A percentile compares a stretch with the other conserved stretches of the same genome.
phyloP scores from a whole-genome alignment of 495 filamentous ascomycete genomes.

The Xylaria scruposa region DNA sequence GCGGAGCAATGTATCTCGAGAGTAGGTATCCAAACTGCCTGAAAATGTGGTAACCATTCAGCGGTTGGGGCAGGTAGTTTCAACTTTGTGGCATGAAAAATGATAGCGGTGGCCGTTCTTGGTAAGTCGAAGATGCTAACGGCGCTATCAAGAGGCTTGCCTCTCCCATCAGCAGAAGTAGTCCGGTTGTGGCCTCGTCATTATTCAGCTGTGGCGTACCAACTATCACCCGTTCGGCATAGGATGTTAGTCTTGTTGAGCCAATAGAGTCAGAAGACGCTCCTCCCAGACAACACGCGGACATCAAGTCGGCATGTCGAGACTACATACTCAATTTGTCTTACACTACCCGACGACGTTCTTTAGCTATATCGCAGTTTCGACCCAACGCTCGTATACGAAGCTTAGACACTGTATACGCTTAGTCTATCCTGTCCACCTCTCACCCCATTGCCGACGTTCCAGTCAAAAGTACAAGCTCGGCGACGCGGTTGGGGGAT shows the following conservation, averaged over 20 bases:
- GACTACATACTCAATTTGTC: slow-evolving; percentile 1
- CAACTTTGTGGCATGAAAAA: slow-evolving; percentile 11
- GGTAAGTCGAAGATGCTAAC: background rate
- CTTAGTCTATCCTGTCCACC: background rate
- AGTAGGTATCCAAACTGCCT: slow-evolving; percentile 3
- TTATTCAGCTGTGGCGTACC: slow-evolving; percentile 52
- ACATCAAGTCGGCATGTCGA: slow-evolving; percentile 20
- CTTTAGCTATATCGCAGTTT: background rate
- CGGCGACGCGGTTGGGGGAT: slow-evolving; percentile 16
- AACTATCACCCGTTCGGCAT: slow-evolving; percentile 32
- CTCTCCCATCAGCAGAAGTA: slow-evolving; percentile 28
- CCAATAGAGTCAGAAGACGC: slow-evolving; percentile 15
- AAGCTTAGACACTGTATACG: background rate
- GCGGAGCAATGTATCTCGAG: slow-evolving; percentile 3
- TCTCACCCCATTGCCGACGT: background rate
- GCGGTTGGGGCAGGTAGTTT: slow-evolving; percentile 10
- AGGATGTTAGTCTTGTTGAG: slow-evolving; percentile 8
- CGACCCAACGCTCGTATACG: background rate
- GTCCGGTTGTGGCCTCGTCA: slow-evolving; percentile 37
- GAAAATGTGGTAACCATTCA: slow-evolving; percentile 24
- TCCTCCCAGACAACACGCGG: background rate
- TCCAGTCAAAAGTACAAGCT: slow-evolving; percentile 10
- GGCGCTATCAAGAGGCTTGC: slow-evolving; percentile 32
- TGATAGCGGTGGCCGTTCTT: slow-evolving; percentile 9
- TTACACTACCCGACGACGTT: slow-evolving; percentile 12